Base-by-base conservation (phyloP, 108 stramenopile genomes). In the Mediolabrus comicus region DNA sequence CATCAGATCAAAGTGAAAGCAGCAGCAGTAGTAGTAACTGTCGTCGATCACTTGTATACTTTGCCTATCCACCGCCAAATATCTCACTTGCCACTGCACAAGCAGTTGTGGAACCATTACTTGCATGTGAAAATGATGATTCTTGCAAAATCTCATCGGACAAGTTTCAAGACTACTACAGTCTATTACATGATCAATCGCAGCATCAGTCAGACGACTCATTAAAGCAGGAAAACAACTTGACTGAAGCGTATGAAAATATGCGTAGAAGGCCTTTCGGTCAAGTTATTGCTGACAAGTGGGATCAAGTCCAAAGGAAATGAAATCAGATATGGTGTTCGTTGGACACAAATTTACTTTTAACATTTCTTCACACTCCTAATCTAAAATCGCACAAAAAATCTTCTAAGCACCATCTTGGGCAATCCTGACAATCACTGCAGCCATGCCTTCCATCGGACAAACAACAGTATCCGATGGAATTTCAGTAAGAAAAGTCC, bases 1-100 rank as follows among this genome's bases (percentile, higher is more conserved):
- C n/a, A 60, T 6, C 38, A 49, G 30, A 54, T 39, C 35, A 36
- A 22, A 38, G 59, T 28, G 17, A 36, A 31, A 62, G n/a, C 25
- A 43, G 16, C 41, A 14, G 19, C n/a, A n/a, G n/a, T n/a, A 62
- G n/a, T 14, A 43, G 9, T 34, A 19, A 77, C 11, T 65, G 71
- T 22, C 80, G 87, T 11, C 72, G 67, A 13, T 88, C 87, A 30
- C 38, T 88, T 32, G 87, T 88, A 4, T 88, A 88, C 71, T 88
- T 88, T 72, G 84, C 80, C 16, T 88, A 88, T 55, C 87, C 87
- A 51, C 84, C 84, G 26, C 81, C 79, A n/a, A 60, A 56, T 16
- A 53, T 77, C 7, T 81, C 86, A 3, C 62, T 87, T 72, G 58
- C 36, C 4, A 62, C 62, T 55, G 74, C 64, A 34, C 71, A 65